These are phyloP conservation scores for Stephania japonica DNA, from an alignment of 164 flowering plant genomes.

Conservation along the genomic window DNA sequence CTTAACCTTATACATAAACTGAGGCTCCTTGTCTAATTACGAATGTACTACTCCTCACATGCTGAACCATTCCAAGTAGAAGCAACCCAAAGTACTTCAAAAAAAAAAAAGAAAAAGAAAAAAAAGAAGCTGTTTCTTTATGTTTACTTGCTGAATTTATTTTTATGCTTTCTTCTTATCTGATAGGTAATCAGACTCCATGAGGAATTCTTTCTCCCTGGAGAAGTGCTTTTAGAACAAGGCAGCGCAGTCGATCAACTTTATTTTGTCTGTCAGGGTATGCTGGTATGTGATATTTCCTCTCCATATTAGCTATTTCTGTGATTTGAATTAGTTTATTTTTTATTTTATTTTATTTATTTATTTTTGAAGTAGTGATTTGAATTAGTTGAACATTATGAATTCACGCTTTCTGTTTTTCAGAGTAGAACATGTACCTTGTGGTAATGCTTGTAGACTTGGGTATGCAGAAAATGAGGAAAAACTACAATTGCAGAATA, in stretches of 20 bases:
- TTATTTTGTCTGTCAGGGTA: conserved; percentile 74
- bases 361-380: too few species aligned
- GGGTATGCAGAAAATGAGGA: neutral
- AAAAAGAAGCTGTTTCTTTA: too few species aligned
- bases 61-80: too few species aligned
- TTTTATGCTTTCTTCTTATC: conserved; percentile 13
- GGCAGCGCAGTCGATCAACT: conserved; percentile 78
- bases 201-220: conserved; percentile 86
- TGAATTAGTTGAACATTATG: neutral
- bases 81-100: too few species aligned
- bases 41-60: too few species aligned
- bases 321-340: neutral
- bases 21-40: too few species aligned
- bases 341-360: too few species aligned
- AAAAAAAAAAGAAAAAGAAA: too few species aligned
- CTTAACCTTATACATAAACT: too few species aligned
- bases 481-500: neutral
- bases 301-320: neutral
- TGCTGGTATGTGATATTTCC: conserved; percentile 39
- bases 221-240: conserved; percentile 83
- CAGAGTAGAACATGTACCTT: neutral
- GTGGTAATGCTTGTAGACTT: neutral
- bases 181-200: conserved; percentile 67
- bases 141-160: neutral
- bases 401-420: neutral